These are phyloP conservation scores for Dactylellina drechsleri DNA, from an alignment of 2,329 filamentous ascomycete genomes.

Conservation along the genomic window DNA sequence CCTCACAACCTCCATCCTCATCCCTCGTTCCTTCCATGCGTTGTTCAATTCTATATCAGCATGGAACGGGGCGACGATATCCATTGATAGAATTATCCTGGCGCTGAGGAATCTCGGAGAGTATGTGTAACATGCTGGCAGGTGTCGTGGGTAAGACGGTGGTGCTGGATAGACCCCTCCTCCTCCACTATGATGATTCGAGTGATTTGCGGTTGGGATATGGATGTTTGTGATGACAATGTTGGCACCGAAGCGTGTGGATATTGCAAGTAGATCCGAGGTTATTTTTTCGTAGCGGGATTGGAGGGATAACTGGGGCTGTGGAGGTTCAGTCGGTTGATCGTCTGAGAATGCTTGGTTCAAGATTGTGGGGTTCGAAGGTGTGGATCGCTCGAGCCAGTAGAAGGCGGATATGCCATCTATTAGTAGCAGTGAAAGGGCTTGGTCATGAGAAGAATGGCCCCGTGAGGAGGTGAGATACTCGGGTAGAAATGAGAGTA, in stretches of 20 bases:
- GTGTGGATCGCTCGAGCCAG: conserved; percentile 44
- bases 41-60: conserved; percentile 34
- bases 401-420: conserved; percentile 55
- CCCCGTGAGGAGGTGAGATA: conserved; percentile 24
- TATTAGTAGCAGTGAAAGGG: conserved; percentile 41
- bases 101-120: conserved; percentile 45
- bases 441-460: conserved; percentile 27
- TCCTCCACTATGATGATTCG: neutral
- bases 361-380: conserved; percentile 1
- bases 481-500: conserved; percentile 29
- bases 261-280: conserved; percentile 17
- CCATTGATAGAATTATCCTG: conserved; percentile 40
- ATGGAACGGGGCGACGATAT: conserved; percentile 47
- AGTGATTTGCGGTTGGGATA: conserved; percentile 17
- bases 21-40: conserved; percentile 27
- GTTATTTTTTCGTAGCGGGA: conserved; percentile 36
- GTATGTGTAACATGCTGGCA: conserved; percentile 52
- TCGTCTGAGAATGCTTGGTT: neutral
- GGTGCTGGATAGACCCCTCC: neutral
- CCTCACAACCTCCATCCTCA: conserved; percentile 33
- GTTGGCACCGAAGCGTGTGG: conserved; percentile 31
- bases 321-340: neutral
- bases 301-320: conserved; percentile 30
- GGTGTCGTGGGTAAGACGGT: conserved; percentile 31
- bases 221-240: conserved; percentile 46